phyloP scores from a whole-genome alignment of 495 filamentous ascomycete genomes.

The Tuber melanosporum region DNA sequence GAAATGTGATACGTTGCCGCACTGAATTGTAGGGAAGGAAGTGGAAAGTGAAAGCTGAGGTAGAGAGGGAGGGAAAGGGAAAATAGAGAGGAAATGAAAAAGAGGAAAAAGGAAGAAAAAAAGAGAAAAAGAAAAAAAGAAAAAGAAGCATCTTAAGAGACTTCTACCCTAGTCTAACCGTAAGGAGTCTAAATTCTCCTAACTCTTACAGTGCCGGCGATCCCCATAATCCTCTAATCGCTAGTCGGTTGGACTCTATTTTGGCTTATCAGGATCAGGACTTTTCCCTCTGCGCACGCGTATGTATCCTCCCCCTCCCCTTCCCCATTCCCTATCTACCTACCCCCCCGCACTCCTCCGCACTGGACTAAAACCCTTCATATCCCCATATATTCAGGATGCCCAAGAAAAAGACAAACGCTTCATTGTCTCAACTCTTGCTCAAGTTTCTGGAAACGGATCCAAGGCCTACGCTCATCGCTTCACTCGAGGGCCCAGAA shows the following conservation, averaged over 20 bases:
- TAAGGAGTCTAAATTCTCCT: conserved; percentile 6
- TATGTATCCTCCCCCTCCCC: background rate
- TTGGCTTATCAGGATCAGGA: conserved; percentile 1
- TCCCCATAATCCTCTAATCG: background rate
- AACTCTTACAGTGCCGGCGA: background rate
- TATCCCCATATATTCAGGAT: background rate
- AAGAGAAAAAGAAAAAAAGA: background rate
- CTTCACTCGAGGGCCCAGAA: background rate
- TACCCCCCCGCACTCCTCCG: background rate
- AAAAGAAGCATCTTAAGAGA: background rate
- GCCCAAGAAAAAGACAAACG: background rate
- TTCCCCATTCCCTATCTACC: background rate
- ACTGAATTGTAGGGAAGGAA: background rate
- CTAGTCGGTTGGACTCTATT: background rate
- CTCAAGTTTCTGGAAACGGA: background rate
- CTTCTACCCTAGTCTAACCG: background rate
- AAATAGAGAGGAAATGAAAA: background rate
- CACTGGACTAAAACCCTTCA: background rate
- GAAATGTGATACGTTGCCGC: background rate
- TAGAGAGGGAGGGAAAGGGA: background rate
- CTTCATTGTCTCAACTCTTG: background rate
- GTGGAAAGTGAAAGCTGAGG: conserved; percentile 1
- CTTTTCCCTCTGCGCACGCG: conserved; percentile 2
- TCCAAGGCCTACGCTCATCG: background rate
- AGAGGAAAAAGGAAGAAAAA: background rate